These are phyloP conservation scores for Echeveria elegans DNA, from an alignment of 164 flowering plant species.

Conservation along the genomic window DNA sequence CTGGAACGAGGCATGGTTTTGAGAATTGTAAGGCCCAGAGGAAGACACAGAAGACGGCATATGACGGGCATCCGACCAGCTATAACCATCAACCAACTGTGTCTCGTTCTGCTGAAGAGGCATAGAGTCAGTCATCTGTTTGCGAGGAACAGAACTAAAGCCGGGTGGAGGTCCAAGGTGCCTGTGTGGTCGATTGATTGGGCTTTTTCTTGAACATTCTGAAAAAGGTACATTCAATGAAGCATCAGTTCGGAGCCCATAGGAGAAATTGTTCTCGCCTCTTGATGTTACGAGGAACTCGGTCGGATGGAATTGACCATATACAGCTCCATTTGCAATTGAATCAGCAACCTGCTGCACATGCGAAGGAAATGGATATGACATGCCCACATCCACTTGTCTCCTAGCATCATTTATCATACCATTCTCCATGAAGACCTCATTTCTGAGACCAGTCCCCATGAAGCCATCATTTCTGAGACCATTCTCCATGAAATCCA, in stretches of 20 bases:
- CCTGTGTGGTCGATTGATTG: conserved; percentile 76
- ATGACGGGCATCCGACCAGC: conserved; percentile 88
- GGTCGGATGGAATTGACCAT: conserved; percentile 17
- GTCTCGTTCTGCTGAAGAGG: conserved; percentile 27
- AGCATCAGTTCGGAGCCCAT: conserved; percentile 24
- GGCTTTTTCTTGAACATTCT: conserved; percentile 36
- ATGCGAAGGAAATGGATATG: conserved; percentile 24
- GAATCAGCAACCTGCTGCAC: conserved; percentile 28
- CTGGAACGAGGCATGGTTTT: conserved; percentile 17
- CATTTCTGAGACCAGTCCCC: conserved; percentile 39
- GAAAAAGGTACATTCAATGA: conserved; percentile 20
- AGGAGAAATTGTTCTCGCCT: conserved; percentile 21
- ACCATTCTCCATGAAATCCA: conserved; percentile 49
- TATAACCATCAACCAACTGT: conserved; percentile 58
- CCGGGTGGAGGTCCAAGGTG: conserved; percentile 96
- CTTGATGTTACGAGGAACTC: conserved; percentile 10
- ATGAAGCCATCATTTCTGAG: conserved; percentile 19
- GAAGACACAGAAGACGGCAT: conserved; percentile 30
- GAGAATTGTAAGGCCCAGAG: conserved; percentile 19
- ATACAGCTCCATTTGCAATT: conserved; percentile 14
- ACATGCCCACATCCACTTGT: conserved; percentile 23
- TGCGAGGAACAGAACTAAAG: conserved; percentile 49
- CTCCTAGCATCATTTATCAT: conserved; percentile 20
- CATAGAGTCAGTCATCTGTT: conserved; percentile 27
- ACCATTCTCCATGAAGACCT: conserved; percentile 48